Base-by-base conservation (phyloP, 768 basidiomycete genomes). In the Hygrophoropsis aurantiaca region DNA sequence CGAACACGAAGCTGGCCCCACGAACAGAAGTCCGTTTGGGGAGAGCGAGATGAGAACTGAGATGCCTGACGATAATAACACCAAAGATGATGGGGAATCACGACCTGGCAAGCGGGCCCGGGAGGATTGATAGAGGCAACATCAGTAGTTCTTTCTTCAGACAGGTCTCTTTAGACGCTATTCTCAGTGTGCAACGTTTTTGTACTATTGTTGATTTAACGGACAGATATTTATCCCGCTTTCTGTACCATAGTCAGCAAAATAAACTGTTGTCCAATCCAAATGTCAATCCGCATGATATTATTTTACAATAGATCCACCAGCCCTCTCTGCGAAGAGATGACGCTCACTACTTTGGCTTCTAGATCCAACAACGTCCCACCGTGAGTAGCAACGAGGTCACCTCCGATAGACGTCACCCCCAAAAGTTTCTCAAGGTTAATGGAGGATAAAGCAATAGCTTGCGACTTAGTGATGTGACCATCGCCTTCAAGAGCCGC, bases 271-370 rank as follows among this genome's bases (percentile, higher is more conserved):
- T n/a, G n/a, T n/a, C n/a, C n/a, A n/a, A n/a, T n/a, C 27, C 27
- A 30, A 30, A 30, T 30, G 13, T 30, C 27, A 30, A 7, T 30
- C 27, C 27, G 13, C 27, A 13, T 30, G 27, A 30, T 30, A 30
- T 30, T 30, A 30, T 30, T 30, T 13, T 30, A 30, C 27, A 30
- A 13, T 30, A 30, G 27, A 30, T 86, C 82, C 20, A 87, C 81
- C 8, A 61, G 47, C 11, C 65, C 72, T 35, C 65, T 67, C 10
- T 65, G 63, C 5, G 78, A 64, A 24, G 82, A 84, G 33, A 85
- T 63, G 30, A 84, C 61, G 10, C 74, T 82, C 5, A 74, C 69
- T 6, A 82, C 81, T 57, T 72, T 75, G 4, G 76, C 67, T 36
- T 64, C 63, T 34, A 69, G 55, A 53, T 74, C 74, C 40, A 77